These are phyloP conservation scores for Yamadazyma sp. DNA, from an alignment of 805 yeast genomes.

Conservation along the genomic window DNA sequence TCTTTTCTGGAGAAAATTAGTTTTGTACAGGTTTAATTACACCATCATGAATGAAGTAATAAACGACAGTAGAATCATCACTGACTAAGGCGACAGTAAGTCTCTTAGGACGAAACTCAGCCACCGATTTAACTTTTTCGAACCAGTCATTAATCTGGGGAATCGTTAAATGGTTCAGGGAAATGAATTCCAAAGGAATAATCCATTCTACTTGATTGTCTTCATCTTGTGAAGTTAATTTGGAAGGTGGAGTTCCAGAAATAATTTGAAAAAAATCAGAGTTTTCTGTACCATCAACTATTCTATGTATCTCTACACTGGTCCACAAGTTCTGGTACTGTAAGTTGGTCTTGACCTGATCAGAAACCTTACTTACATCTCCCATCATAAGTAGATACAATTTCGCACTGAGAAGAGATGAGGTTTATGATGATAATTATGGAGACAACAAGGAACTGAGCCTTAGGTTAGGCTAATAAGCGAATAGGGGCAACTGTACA, in stretches of 20 bases:
- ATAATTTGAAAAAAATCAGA: constrained; percentile 1
- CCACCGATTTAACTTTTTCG: constrained; percentile 16
- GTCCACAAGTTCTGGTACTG: constrained; percentile 46
- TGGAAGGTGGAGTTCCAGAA: constrained; percentile 6
- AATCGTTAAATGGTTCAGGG: constrained; percentile 30
- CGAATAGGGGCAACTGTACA: too few species aligned
- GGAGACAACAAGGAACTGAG: too few species aligned
- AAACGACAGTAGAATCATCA: constrained; percentile 70
- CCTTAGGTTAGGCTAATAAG: too few species aligned
- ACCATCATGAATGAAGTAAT: constrained; percentile 65
- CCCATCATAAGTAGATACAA: too few species aligned
- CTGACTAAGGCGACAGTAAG: constrained; percentile 55
- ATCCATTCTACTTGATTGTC: constrained; percentile 35
- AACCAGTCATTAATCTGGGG: constrained; percentile 41
- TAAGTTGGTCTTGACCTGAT: constrained; percentile 30
- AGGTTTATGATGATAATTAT: too few species aligned
- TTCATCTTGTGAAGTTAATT: constrained; percentile 3
- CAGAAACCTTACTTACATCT: too few species aligned
- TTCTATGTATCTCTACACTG: constrained; percentile 22
- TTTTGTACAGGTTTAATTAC: constrained; percentile 60
- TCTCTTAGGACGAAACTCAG: constrained; percentile 34
- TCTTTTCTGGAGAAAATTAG: too few species aligned
- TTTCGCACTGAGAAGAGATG: too few species aligned
- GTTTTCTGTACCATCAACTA: neutral
- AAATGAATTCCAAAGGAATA: constrained; percentile 28